Evolutionary conservation across 2,329 filamentous ascomycete species (phyloP).

Genomic region (Fusarium nurragi): DNA sequence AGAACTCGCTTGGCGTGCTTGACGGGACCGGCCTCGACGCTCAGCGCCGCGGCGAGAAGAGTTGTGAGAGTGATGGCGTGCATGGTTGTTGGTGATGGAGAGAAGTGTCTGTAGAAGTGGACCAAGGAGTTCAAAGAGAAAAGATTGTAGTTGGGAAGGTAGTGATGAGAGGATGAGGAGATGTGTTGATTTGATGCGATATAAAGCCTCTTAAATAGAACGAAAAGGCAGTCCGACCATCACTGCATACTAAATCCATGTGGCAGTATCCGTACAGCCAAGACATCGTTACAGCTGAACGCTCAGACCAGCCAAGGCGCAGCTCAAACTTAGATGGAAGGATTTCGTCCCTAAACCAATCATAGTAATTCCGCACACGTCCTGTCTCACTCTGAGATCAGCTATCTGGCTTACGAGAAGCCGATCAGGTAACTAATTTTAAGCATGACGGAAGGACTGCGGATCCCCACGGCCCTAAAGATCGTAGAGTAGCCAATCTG

Average conservation of each 20-base stretch:
- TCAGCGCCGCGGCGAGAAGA: slow-evolving; percentile 1
- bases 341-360: neutral
- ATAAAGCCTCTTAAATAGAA: neutral
- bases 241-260: neutral
- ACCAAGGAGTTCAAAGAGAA: no score
- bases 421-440: no score
- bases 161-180: neutral
- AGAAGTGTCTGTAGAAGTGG: neutral
- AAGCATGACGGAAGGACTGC: neutral
- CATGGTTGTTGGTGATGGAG: neutral
- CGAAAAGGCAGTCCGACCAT: accelerated
- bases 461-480: neutral
- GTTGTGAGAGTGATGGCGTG: slow-evolving; percentile 3
- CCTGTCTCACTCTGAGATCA: no score
- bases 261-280: no score
- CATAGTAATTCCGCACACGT: neutral
- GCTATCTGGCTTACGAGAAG: no score
- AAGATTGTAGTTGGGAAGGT: neutral
- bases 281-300: neutral
- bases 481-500: neutral
- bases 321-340: no score
- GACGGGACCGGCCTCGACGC: slow-evolving; percentile 5
- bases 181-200: neutral
- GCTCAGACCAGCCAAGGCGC: neutral
- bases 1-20: slow-evolving; percentile 14